These are phyloP conservation scores for Pelargonium cotyledonis DNA, from an alignment of 441 rosid genomes.

Conservation along the genomic window DNA sequence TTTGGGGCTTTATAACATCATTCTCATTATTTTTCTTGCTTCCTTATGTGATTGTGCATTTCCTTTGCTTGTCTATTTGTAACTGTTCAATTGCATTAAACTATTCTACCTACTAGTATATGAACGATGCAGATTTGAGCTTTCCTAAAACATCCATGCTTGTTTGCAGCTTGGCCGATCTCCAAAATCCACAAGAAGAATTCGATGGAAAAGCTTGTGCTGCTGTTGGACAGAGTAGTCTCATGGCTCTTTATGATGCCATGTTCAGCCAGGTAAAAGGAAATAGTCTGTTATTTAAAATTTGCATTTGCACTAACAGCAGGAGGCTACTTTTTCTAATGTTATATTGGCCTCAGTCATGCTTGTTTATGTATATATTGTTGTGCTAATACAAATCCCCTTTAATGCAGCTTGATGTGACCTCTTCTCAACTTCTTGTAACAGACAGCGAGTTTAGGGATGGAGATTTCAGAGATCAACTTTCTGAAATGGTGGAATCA, in stretches of 20 bases:
- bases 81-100: not conserved
- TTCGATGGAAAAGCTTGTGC: slow-evolving; percentile 53
- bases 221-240: slow-evolving; percentile 46
- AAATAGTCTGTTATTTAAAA: not conserved
- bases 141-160: not conserved
- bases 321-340: not conserved
- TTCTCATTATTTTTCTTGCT: not conserved
- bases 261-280: slow-evolving; percentile 39
- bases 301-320: not conserved
- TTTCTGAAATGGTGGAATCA: slow-evolving; percentile 38
- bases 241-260: slow-evolving; percentile 45
- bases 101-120: not conserved
- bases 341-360: not conserved
- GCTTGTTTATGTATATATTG: not conserved
- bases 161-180: slow-evolving; percentile 41
- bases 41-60: not conserved
- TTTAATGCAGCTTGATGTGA: slow-evolving; percentile 44
- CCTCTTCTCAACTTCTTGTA: slow-evolving; percentile 43
- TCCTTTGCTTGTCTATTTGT: not conserved
- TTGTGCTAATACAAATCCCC: slow-evolving; percentile 8
- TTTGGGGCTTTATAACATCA: too few relatives aligned
- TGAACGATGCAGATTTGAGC: not conserved
- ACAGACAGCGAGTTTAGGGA: slow-evolving; percentile 43
- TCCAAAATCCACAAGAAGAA: slow-evolving; percentile 44
- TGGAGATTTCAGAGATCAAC: slow-evolving; percentile 37